Evolutionary conservation across 2,329 filamentous ascomycete genomes (phyloP), one percentile per base, ranked within the genome.

Genomic region (Cercospora berteroae): DNA sequence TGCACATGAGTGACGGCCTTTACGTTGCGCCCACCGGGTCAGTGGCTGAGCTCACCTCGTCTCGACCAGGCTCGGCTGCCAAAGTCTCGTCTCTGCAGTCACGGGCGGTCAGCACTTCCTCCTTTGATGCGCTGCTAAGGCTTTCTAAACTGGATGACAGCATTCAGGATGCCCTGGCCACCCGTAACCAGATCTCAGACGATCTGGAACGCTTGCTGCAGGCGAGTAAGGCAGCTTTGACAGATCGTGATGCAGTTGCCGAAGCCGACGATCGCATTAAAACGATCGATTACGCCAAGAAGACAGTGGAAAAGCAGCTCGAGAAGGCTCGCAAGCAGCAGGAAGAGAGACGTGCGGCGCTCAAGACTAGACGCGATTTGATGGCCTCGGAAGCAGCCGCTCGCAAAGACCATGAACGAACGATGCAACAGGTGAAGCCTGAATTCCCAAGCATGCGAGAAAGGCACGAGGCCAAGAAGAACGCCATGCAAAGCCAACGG

Each of bases 111-210:
- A 76, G 86, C 0, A 93, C 90, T 0, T 93, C 93, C 0, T 93
- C 93, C 0, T 97, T 96, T 78, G 93, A 93, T 75, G 88, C 91
- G 1, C 83, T 98, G 20, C 94, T 97, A 89, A 90, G 91, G 68
- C 84, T 98, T 10, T 90, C 92, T 5, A 97, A 94, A 66, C 84
- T 98, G 16, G 93, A 97, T 70, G 92, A 91, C 76, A 96, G 93
- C 64, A 92, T 97, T 25, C 93, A 96, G 76, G 94, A 98, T 78
- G 93, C 93, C 1, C 81, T 97, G 9, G 87, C 89, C 1, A 96
- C 92, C 0, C 88, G 91, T 13, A 88, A 91, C 67, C 85, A 85
- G 63, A 83, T 98, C 8, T 88, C 92, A 58, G 81, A 85, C n/a
- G 92, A 97, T 70, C 96, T 97, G 70, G 91, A 91, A 67, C 69